A percentile compares a stretch with the other conserved stretches of the same genome.
phyloP scores from a whole-genome alignment of 208 protist genomes.

The Acanthamoeba culbertsoni region DNA sequence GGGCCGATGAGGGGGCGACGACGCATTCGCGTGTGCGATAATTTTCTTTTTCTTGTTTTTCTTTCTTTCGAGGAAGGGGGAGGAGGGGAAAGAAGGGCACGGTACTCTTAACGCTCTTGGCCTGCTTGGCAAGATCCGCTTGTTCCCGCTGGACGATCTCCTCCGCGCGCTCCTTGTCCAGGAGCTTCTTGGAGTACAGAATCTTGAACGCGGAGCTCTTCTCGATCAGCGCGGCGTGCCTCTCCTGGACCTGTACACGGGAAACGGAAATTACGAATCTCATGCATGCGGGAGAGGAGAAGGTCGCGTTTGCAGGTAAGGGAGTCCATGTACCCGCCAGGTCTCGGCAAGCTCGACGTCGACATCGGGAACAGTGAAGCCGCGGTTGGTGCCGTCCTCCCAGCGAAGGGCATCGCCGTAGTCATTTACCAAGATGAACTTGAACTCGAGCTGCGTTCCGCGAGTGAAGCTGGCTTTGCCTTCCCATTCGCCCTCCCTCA shows the following conservation, averaged over 20 bases:
- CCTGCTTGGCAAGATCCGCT: not conserved
- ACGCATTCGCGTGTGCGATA: no score
- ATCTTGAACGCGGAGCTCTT: not conserved
- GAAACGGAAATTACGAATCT: not conserved
- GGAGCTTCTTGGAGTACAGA: not conserved
- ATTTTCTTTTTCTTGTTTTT: no score
- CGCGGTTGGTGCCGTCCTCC: slow-evolving; percentile 9
- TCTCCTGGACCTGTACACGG: not conserved
- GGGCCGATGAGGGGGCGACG: no score
- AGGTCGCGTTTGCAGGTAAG: not conserved
- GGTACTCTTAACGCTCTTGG: not conserved
- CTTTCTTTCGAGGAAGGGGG: no score
- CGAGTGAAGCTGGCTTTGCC: not conserved
- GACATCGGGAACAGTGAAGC: not conserved
- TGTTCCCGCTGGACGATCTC: not conserved
- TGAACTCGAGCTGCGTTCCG: not conserved
- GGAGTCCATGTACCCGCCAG: slow-evolving; percentile 9
- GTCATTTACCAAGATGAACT: slow-evolving; percentile 14
- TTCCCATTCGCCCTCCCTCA: slow-evolving; percentile 25
- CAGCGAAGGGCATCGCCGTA: not conserved
- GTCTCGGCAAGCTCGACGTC: slow-evolving; percentile 18
- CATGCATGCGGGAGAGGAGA: not conserved
- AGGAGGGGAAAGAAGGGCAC: not conserved
- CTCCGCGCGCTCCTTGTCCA: not conserved
- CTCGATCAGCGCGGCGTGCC: not conserved